These are phyloP conservation scores for Ogataea saltuana DNA, from an alignment of 805 yeast genomes.

Conservation along the genomic window DNA sequence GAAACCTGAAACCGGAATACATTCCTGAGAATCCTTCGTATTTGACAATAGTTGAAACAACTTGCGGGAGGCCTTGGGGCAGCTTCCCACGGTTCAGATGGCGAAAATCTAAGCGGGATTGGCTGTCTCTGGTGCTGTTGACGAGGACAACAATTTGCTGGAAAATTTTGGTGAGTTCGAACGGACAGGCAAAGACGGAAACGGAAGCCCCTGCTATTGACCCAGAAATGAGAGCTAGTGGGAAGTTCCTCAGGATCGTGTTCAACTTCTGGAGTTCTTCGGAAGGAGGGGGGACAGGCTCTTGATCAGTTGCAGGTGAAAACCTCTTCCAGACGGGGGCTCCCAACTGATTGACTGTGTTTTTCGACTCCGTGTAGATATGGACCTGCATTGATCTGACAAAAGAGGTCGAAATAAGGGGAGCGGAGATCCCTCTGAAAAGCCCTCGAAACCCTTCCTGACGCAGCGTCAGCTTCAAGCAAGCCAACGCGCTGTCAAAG, in stretches of 20 bases:
- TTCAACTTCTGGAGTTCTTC: constrained; percentile 15
- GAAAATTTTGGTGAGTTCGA: constrained; percentile 79
- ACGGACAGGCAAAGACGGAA: constrained; percentile 73
- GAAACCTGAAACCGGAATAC: constrained; percentile 73
- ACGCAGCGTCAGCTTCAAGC: constrained; percentile 53
- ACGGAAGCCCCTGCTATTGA: constrained; percentile 64
- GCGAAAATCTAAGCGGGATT: constrained; percentile 12
- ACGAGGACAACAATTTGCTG: constrained; percentile 68
- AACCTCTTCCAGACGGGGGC: constrained; percentile 21
- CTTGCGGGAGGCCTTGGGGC: constrained; percentile 39
- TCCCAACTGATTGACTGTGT: constrained; percentile 31
- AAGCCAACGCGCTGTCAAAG: constrained; percentile 56
- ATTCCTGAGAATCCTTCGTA: constrained; percentile 63
- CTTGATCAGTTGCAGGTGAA: too few species aligned
- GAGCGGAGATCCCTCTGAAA: constrained; percentile 76
- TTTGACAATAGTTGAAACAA: constrained; percentile 54
- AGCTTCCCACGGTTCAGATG: constrained; percentile 24
- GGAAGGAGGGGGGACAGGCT: not conserved
- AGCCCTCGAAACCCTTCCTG: constrained; percentile 70
- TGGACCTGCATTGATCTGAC: constrained; percentile 68
- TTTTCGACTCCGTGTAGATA: constrained; percentile 57
- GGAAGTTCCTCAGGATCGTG: constrained; percentile 39
- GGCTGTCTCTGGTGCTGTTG: constrained; percentile 28
- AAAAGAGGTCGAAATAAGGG: constrained; percentile 63
- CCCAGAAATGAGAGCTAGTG: constrained; percentile 58